Conservation (phyloP, 2,329 filamentous ascomycete genomes). For the Sordariomycetes sp. region DNA sequence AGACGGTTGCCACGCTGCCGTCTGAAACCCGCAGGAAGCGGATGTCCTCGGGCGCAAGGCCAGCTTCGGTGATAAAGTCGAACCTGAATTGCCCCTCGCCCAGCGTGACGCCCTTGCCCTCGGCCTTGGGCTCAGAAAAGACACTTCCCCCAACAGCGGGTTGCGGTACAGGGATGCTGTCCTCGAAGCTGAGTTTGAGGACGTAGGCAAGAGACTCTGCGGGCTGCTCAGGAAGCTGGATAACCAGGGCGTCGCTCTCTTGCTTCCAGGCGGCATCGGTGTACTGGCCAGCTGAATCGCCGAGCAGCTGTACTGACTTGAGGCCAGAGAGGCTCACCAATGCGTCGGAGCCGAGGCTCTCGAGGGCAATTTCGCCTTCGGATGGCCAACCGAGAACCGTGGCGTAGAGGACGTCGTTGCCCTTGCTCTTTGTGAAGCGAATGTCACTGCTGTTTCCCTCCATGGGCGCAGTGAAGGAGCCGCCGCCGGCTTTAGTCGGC, state of each 20-base stretch:
- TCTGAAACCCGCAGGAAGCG: too few species aligned
- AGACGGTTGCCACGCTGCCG: too few species aligned
- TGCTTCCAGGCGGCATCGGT: constrained; percentile 5
- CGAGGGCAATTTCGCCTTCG: constrained; percentile 3
- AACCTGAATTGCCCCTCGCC: constrained; percentile 3
- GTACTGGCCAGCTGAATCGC: constrained; percentile 5
- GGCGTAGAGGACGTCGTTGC: constrained; percentile 5
- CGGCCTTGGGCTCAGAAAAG: constrained; percentile 1
- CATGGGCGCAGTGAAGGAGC: constrained; percentile 7
- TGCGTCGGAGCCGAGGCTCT: constrained; percentile 4
- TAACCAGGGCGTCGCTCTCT: constrained; percentile 3
- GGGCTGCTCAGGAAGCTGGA: constrained; percentile 6
- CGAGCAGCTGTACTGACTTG: constrained; percentile 3
- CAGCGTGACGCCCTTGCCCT: constrained; percentile 4
- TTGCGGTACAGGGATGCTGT: constrained; percentile 7
- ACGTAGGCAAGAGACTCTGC: constrained; percentile 7
- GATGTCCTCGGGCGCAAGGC: constrained; percentile 2
- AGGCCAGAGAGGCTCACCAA: constrained; percentile 4
- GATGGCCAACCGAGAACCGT: constrained; percentile 7
- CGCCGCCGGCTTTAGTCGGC: constrained; percentile 7
- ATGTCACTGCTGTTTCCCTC: constrained; percentile 7
- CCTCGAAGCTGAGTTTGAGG: constrained; percentile 7
- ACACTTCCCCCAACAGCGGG: constrained; percentile 3
- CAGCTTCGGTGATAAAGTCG: constrained; percentile 3
- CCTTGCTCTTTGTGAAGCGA: constrained; percentile 7